These are phyloP conservation scores for Scenedesmus sp. DNA, from an alignment of 163 green algal species.

Conservation along the genomic window DNA sequence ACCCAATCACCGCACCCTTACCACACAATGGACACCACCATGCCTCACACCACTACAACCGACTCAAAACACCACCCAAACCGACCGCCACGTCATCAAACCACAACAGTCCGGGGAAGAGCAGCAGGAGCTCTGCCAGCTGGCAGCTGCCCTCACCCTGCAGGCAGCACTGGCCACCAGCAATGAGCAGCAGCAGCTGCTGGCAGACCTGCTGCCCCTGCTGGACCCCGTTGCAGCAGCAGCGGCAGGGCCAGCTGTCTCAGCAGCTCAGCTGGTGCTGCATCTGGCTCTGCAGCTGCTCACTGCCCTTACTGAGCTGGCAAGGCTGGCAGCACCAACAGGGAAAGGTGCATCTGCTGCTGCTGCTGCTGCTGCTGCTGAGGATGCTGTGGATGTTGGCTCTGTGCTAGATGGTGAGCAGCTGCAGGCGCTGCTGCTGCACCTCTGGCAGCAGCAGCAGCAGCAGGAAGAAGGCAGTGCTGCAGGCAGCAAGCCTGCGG, in stretches of 20 bases:
- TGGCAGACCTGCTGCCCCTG: neutral
- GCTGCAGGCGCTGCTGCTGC: neutral
- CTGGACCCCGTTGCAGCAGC: neutral
- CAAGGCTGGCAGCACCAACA: neutral
- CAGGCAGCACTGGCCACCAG: neutral
- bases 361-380: neutral
- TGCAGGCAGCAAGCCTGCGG: neutral
- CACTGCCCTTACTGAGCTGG: neutral
- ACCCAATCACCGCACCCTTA: neutral
- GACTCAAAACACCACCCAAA: neutral
- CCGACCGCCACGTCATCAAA: neutral
- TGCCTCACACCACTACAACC: neutral
- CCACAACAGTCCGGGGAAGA: neutral
- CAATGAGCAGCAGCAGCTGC: neutral
- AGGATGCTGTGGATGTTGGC: neutral
- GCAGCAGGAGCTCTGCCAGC: conserved; percentile 2
- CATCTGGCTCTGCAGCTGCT: conserved; percentile 6
- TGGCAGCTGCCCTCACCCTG: neutral
- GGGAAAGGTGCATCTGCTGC: neutral
- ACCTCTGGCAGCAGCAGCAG: conserved; percentile 2
- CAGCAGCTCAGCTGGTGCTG: neutral
- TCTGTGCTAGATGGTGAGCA: neutral
- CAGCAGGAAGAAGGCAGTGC: neutral
- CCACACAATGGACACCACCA: neutral
- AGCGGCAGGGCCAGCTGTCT: neutral